Evolutionary conservation across 2,329 filamentous ascomycete species (phyloP).

Genomic region (Colletotrichum cordylinicola): DNA sequence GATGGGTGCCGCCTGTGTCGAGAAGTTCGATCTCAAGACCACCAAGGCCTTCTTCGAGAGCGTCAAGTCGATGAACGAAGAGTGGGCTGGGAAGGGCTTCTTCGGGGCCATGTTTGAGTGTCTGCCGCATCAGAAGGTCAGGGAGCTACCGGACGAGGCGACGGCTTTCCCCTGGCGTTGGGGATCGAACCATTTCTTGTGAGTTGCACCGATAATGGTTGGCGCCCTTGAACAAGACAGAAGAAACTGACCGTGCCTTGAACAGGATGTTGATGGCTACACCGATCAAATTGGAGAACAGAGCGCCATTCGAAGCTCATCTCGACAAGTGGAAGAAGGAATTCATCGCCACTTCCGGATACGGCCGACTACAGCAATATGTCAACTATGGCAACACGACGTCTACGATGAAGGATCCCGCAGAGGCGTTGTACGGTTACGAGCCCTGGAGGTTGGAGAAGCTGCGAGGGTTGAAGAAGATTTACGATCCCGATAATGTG

Average conservation of each 20-base stretch:
- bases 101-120: slow-evolving; percentile 18
- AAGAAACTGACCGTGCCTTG: neutral
- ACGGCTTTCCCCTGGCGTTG: slow-evolving; percentile 14
- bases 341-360: slow-evolving; percentile 30
- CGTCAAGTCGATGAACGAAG: slow-evolving; percentile 7
- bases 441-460: slow-evolving; percentile 25
- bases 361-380: slow-evolving; percentile 20
- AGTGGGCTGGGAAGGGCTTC: slow-evolving; percentile 10
- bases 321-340: slow-evolving; percentile 38
- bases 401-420: slow-evolving; percentile 34
- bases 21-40: slow-evolving; percentile 2
- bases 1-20: slow-evolving; percentile 13
- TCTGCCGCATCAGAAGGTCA: slow-evolving; percentile 10
- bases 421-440: slow-evolving; percentile 28
- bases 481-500: slow-evolving; percentile 39
- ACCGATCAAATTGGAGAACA: slow-evolving; percentile 32
- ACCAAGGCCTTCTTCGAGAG: slow-evolving; percentile 3
- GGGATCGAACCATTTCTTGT: slow-evolving; percentile 16
- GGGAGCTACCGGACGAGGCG: neutral
- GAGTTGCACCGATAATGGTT: neutral
- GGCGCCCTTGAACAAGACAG: too few relatives aligned
- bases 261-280: slow-evolving; percentile 35
- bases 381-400: slow-evolving; percentile 34
- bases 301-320: slow-evolving; percentile 43
- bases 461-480: slow-evolving; percentile 36